Conservation (phyloP, 169 alveolate species). For the Babesia ovis region DNA sequence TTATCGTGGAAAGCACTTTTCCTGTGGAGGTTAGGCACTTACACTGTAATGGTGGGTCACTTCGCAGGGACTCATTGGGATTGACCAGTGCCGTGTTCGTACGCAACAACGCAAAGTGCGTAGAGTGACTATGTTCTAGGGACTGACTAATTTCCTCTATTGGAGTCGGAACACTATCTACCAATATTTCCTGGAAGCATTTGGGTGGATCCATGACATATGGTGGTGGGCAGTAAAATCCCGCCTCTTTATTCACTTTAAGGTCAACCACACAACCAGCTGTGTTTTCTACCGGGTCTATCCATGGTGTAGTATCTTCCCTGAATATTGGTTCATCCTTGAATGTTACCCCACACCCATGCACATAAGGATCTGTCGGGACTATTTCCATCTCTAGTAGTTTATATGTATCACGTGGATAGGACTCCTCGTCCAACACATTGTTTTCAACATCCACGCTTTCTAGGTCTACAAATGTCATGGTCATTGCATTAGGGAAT, state of each 20-base stretch:
- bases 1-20: background rate
- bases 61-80: background rate
- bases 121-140: background rate
- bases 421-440: too few species aligned
- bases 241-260: background rate
- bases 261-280: constrained; percentile 1
- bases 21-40: constrained; percentile 8
- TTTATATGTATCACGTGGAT: background rate
- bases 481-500: background rate
- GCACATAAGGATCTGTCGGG: constrained; percentile 3
- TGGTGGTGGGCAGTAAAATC: constrained; percentile 17
- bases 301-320: background rate
- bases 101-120: background rate
- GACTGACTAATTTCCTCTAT: background rate
- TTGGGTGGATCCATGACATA: constrained; percentile 7
- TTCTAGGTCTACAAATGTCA: too few species aligned
- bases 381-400: background rate
- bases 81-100: background rate
- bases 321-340: background rate
- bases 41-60: constrained; percentile 1
- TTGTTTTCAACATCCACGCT: too few species aligned
- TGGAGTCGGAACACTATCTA: background rate
- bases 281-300: background rate
- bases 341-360: background rate
- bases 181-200: background rate